Percentiles rank a stretch among this genome's conserved stretches.
phyloP scores from a whole-genome alignment of 805 yeast genomes.

The Metschnikowia peoriensis region DNA sequence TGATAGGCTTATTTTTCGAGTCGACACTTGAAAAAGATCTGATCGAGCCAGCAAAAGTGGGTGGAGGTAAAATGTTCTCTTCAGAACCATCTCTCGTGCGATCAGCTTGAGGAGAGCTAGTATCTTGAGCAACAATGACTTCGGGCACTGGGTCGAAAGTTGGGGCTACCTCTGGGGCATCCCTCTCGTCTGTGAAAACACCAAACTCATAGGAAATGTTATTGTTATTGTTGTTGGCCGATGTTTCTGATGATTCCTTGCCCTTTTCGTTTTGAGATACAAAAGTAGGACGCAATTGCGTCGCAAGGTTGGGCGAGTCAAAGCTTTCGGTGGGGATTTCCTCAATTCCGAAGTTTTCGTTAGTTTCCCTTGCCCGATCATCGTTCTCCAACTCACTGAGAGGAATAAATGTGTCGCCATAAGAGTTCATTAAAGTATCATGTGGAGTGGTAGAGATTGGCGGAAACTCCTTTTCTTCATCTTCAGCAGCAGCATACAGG shows the following conservation, averaged over 20 bases:
- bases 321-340: slow-evolving; percentile 21
- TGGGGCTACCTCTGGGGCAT: slow-evolving; percentile 18
- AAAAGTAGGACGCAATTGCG: slow-evolving; percentile 15
- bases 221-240: background rate
- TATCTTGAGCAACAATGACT: slow-evolving; percentile 1
- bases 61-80: slow-evolving; percentile 13
- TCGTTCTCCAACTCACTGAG: slow-evolving; percentile 5
- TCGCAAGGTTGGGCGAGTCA: slow-evolving; percentile 24
- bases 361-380: slow-evolving; percentile 7
- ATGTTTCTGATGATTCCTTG: background rate
- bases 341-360: slow-evolving; percentile 26
- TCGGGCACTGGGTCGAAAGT: slow-evolving; percentile 11
- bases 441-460: slow-evolving; percentile 8
- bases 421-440: slow-evolving; percentile 8
- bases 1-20: slow-evolving; percentile 25
- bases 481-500: background rate
- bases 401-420: slow-evolving; percentile 10
- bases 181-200: background rate
- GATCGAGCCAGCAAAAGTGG: slow-evolving; percentile 29
- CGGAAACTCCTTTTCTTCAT: background rate
- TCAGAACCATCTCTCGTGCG: slow-evolving; percentile 29
- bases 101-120: slow-evolving; percentile 25
- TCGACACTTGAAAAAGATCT: slow-evolving; percentile 29
- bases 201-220: slow-evolving; percentile 7
- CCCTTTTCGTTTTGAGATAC: background rate